Conservation (phyloP, 2,329 filamentous ascomycete species). For the Fusarium protoensiforme region DNA sequence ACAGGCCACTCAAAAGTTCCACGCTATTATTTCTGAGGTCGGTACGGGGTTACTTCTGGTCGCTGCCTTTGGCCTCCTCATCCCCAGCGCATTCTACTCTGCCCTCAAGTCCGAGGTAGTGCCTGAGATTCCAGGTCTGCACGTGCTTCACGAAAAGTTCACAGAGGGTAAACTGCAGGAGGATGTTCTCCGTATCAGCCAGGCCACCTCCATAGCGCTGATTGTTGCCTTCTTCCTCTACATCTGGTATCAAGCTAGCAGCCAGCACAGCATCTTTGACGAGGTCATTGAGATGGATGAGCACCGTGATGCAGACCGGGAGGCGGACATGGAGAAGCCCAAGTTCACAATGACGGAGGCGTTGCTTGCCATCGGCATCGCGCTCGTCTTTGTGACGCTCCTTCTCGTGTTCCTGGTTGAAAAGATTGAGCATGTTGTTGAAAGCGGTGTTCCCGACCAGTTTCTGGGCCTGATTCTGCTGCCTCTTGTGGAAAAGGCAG, state of each 20-base stretch:
- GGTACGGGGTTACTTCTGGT: conserved; percentile 74
- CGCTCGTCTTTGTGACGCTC: conserved; percentile 69
- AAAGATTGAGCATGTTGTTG: conserved; percentile 65
- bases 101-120: conserved; percentile 47
- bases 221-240: conserved; percentile 68
- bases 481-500: conserved; percentile 76
- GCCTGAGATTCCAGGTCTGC: conserved; percentile 34
- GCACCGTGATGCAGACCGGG: conserved; percentile 66
- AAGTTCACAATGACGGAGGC: conserved; percentile 76
- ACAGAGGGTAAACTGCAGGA: conserved; percentile 52
- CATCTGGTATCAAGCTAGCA: conserved; percentile 71
- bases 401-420: conserved; percentile 76
- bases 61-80: conserved; percentile 55
- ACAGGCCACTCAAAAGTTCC: conserved; percentile 69
- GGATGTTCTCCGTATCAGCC: conserved; percentile 68
- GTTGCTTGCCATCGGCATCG: conserved; percentile 66
- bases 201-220: conserved; percentile 70
- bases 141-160: conserved; percentile 40
- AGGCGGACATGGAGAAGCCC: conserved; percentile 65
- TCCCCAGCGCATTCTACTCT: conserved; percentile 51
- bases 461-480: conserved; percentile 69
- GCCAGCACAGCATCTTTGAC: conserved; percentile 72
- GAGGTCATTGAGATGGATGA: conserved; percentile 63
- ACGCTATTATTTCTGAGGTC: conserved; percentile 74
- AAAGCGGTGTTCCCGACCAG: conserved; percentile 47